These are phyloP conservation scores for Lasiosphaeria hispida DNA, from an alignment of 495 filamentous ascomycete genomes.

Conservation along the genomic window DNA sequence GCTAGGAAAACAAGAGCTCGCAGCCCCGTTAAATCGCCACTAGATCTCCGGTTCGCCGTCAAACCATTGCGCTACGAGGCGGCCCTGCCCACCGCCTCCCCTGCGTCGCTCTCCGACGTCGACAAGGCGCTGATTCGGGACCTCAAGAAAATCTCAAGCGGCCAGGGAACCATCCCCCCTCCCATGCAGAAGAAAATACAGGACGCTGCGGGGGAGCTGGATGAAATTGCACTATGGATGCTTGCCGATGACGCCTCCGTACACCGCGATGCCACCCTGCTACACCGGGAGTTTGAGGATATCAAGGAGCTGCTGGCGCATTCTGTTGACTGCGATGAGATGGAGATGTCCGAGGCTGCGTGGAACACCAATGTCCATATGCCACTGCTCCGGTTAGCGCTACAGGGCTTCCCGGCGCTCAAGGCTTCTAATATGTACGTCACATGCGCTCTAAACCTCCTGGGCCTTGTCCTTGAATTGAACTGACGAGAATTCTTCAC, in stretches of 20 bases:
- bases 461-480: too few relatives aligned
- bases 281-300: too few relatives aligned
- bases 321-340: too few relatives aligned
- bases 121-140: conserved; percentile 4
- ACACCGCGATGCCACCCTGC: too few relatives aligned
- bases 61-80: neutral
- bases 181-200: neutral
- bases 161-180: neutral
- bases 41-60: neutral
- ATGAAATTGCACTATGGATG: neutral
- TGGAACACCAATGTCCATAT: too few relatives aligned
- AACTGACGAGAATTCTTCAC: too few relatives aligned
- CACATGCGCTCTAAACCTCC: too few relatives aligned
- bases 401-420: too few relatives aligned
- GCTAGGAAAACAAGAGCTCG: neutral
- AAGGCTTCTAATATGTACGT: too few relatives aligned
- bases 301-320: too few relatives aligned
- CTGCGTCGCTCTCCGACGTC: neutral
- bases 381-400: too few relatives aligned
- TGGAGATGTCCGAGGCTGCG: too few relatives aligned
- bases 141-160: neutral
- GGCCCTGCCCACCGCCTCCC: neutral
- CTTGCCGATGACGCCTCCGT: neutral
- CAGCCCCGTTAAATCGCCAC: conserved; percentile 4
- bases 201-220: neutral